Conservation (phyloP, 495 filamentous ascomycete genomes). For the Poronia punctata region DNA sequence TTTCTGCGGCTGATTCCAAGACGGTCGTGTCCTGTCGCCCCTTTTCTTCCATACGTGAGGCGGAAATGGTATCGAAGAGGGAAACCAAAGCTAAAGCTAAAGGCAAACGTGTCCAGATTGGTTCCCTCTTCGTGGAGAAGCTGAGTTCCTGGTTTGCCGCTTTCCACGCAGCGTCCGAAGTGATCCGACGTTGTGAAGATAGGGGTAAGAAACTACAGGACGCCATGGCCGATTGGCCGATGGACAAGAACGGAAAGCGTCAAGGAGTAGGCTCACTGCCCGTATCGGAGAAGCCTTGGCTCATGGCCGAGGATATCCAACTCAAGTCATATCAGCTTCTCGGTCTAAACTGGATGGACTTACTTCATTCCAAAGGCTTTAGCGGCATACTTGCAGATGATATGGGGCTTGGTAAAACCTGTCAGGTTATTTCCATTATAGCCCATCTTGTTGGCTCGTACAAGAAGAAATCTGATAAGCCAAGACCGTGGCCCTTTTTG, state of each 20-base stretch:
- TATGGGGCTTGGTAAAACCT: constrained; percentile 97
- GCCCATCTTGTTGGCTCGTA: constrained; percentile 64
- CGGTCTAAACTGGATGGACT: constrained; percentile 85
- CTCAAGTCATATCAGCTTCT: constrained; percentile 93
- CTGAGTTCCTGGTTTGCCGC: constrained; percentile 20
- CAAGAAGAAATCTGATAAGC: constrained; percentile 15
- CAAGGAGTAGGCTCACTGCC: constrained; percentile 19
- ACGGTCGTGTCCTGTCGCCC: constrained; percentile 62
- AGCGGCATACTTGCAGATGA: constrained; percentile 93
- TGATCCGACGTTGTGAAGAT: constrained; percentile 25
- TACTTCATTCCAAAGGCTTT: constrained; percentile 69
- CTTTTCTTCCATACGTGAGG: constrained; percentile 54
- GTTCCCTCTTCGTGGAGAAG: constrained; percentile 32
- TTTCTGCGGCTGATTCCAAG: constrained; percentile 58
- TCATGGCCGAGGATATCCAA: constrained; percentile 60
- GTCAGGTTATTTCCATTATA: constrained; percentile 89
- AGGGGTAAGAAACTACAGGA: constrained; percentile 14
- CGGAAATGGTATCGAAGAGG: constrained; percentile 51
- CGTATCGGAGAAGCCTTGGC: constrained; percentile 58
- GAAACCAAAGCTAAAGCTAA: constrained; percentile 30
- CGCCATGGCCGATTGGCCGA: constrained; percentile 15
- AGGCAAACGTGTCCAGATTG: constrained; percentile 26
- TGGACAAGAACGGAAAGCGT: constrained; percentile 19
- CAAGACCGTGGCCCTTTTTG: constrained; percentile 69
- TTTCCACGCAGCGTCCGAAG: constrained; percentile 18